Conservation (phyloP, 2,329 filamentous ascomycete genomes). For the Trichoderma atrobrunneum region DNA sequence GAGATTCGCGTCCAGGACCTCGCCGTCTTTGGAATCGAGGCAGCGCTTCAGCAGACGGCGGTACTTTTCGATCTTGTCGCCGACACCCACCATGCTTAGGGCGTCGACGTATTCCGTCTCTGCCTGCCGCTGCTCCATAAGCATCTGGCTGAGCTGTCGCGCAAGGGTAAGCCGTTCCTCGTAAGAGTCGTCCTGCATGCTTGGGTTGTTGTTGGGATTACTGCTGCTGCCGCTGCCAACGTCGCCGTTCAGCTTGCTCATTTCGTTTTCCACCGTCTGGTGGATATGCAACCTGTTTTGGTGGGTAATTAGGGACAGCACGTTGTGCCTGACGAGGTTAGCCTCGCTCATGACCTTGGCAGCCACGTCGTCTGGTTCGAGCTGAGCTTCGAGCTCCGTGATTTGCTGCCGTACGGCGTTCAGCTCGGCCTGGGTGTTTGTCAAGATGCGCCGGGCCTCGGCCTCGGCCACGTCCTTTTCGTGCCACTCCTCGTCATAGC, state of each 20-base stretch:
- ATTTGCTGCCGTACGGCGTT: conserved; percentile 58
- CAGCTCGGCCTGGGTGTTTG: conserved; percentile 66
- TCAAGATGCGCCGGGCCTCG: conserved; percentile 64
- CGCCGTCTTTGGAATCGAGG: conserved; percentile 62
- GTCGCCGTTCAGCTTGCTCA: conserved; percentile 52
- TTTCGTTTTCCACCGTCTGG: conserved; percentile 49
- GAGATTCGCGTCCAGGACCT: conserved; percentile 64
- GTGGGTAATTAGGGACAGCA: conserved; percentile 48
- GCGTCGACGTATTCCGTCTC: conserved; percentile 68
- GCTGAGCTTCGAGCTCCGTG: conserved; percentile 52
- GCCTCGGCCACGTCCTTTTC: conserved; percentile 70
- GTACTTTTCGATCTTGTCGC: conserved; percentile 72
- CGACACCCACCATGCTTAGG: conserved; percentile 65
- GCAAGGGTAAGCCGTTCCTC: conserved; percentile 58
- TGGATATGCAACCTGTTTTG: conserved; percentile 54
- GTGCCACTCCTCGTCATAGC: conserved; percentile 71
- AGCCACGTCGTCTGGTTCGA: conserved; percentile 55
- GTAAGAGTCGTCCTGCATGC: conserved; percentile 42
- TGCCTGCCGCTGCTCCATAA: conserved; percentile 58
- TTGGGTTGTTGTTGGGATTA: background rate
- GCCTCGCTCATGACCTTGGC: conserved; percentile 51
- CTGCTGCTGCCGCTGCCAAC: conserved; percentile 15
- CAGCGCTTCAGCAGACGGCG: conserved; percentile 66
- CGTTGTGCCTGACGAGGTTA: conserved; percentile 47
- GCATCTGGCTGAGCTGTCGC: conserved; percentile 53